Conservation (phyloP, 2,329 filamentous ascomycete genomes). For the Exserohilum turcica region DNA sequence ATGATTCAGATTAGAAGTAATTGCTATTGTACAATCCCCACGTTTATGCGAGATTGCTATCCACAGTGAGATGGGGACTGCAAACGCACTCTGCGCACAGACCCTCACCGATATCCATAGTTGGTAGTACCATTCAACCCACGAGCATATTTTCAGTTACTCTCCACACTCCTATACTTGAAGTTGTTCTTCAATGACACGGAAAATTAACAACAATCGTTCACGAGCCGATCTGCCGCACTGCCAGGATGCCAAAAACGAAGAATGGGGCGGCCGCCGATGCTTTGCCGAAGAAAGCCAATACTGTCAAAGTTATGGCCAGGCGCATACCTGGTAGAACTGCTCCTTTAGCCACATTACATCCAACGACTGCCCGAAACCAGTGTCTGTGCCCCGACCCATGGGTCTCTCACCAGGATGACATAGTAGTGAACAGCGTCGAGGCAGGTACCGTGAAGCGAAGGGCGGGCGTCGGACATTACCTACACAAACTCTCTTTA, state of each 20-base stretch:
- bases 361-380: not conserved
- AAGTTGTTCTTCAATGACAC: too few relatives aligned
- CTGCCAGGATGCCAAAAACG: not conserved
- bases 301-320: not conserved
- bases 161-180: too few relatives aligned
- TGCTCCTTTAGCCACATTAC: not conserved
- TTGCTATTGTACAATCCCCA: not conserved
- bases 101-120: not conserved
- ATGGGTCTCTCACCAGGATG: slow-evolving; percentile 20
- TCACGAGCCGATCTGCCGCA: too few relatives aligned
- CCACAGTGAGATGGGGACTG: slow-evolving; percentile 5
- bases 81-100: slow-evolving; percentile 15
- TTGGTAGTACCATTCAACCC: not conserved
- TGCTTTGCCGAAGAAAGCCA: not conserved
- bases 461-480: slow-evolving; percentile 10
- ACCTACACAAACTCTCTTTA: slow-evolving; percentile 7
- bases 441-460: slow-evolving; percentile 1
- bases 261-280: not conserved
- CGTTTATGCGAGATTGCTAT: not conserved
- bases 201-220: too few relatives aligned
- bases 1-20: slow-evolving; percentile 36
- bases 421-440: slow-evolving; percentile 22
- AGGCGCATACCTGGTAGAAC: not conserved
- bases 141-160: not conserved
- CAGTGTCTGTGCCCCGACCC: slow-evolving; percentile 2